Evolutionary conservation across 2,329 filamentous ascomycete species (phyloP).

Genomic region (Hypoxylon sp.): DNA sequence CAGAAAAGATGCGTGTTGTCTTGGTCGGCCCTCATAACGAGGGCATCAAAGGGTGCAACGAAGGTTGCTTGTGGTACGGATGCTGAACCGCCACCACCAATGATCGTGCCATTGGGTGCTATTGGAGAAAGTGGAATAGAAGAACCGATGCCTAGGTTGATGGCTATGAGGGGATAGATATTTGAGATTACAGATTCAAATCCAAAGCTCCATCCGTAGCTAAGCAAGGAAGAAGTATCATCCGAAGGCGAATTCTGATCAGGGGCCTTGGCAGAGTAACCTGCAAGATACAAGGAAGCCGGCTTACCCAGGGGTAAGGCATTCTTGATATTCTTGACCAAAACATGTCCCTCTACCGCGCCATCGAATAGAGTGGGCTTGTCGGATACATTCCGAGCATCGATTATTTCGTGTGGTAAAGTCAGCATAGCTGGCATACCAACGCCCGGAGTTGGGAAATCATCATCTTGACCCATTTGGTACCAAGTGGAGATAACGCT

Average conservation of each 20-base stretch:
- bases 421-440: constrained; percentile 57
- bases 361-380: constrained; percentile 54
- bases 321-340: constrained; percentile 63
- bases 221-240: no score
- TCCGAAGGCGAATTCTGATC: constrained; percentile 41
- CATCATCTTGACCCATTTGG: constrained; percentile 56
- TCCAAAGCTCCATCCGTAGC: constrained; percentile 46
- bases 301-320: constrained; percentile 60
- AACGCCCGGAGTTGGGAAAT: constrained; percentile 50
- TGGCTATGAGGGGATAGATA: background rate
- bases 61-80: constrained; percentile 56
- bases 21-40: constrained; percentile 57
- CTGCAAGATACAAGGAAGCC: constrained; percentile 58
- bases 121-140: constrained; percentile 45
- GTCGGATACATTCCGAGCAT: constrained; percentile 57
- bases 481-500: constrained; percentile 59
- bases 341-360: constrained; percentile 55
- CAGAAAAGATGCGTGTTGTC: constrained; percentile 62
- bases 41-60: constrained; percentile 58
- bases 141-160: constrained; percentile 25
- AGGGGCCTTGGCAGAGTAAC: constrained; percentile 58
- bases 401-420: constrained; percentile 57
- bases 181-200: constrained; percentile 35
- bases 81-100: constrained; percentile 59
- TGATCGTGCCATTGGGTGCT: constrained; percentile 58